phyloP scores from a whole-genome alignment of 805 yeast genomes.

The Schwanniomyces vanrijiae region DNA sequence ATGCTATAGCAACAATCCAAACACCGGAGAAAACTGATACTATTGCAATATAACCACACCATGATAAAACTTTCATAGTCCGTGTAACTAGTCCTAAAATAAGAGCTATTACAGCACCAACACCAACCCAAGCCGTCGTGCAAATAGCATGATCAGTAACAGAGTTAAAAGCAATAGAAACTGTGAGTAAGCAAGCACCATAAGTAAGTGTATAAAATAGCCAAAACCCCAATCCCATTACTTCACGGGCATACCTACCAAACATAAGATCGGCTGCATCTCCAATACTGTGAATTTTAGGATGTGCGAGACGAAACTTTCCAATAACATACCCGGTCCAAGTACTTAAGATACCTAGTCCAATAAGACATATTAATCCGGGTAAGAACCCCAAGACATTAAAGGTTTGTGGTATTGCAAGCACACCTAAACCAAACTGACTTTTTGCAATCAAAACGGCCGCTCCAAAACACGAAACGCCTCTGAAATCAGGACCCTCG shows the following conservation, averaged over 20 bases:
- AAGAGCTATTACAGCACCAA: constrained; percentile 8
- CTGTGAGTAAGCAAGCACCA: constrained; percentile 8
- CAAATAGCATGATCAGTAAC: constrained; percentile 9
- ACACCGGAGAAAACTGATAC: constrained; percentile 5
- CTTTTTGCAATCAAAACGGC: constrained; percentile 10
- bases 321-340: constrained; percentile 11
- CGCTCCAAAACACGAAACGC: constrained; percentile 8
- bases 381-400: constrained; percentile 9
- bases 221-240: constrained; percentile 8
- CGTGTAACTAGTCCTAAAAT: constrained; percentile 6
- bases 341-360: constrained; percentile 6
- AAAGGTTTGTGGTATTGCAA: constrained; percentile 9
- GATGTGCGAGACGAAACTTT: constrained; percentile 8
- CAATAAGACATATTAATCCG: constrained; percentile 8
- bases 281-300: constrained; percentile 9
- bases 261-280: constrained; percentile 9
- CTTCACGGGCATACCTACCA: constrained; percentile 9
- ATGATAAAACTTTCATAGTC: constrained; percentile 9
- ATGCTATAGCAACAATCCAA: constrained; percentile 11
- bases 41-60: constrained; percentile 8
- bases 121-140: constrained; percentile 8
- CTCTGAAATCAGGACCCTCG: constrained; percentile 9
- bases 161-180: constrained; percentile 9
- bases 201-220: constrained; percentile 6
- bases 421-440: constrained; percentile 10